phyloP scores from a whole-genome alignment of 805 yeast genomes.

The Cyberlindnera euphorbiae region DNA sequence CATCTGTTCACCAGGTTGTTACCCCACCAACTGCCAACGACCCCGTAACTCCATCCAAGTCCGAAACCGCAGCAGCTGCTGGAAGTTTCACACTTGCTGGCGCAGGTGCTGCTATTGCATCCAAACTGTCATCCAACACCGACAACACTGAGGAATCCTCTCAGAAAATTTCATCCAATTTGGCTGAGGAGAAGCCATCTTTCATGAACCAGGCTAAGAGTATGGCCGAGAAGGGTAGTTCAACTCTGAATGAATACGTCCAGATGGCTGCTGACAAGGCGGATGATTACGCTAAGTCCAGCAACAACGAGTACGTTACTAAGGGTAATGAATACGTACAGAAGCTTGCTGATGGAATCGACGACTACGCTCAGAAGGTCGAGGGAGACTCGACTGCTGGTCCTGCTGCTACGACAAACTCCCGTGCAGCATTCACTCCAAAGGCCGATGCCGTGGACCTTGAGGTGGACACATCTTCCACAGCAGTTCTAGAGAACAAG shows the following conservation, averaged over 20 bases:
- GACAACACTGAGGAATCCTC: too few species aligned
- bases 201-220: conserved; percentile 9
- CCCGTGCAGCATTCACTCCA: conserved; percentile 1
- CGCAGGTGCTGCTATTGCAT: too few species aligned
- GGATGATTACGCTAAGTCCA: conserved; percentile 13
- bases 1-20: not conserved
- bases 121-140: conserved; percentile 5
- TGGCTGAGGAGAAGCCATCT: not conserved
- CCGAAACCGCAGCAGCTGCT: too few species aligned
- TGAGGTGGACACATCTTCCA: conserved; percentile 3
- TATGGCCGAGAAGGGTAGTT: conserved; percentile 6
- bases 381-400: not conserved
- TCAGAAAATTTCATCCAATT: not conserved
- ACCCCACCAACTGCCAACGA: not conserved
- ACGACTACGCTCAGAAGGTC: conserved; percentile 9
- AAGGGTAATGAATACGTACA: conserved; percentile 14
- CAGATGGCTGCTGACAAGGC: conserved; percentile 17
- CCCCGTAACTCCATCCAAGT: too few species aligned
- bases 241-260: conserved; percentile 10
- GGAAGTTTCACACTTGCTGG: too few species aligned
- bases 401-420: conserved; percentile 3
- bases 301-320: conserved; percentile 9
- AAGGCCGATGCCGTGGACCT: not conserved
- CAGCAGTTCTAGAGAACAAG: conserved; percentile 6
- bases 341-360: conserved; percentile 13